Evolutionary conservation across 306 rosid genomes (phyloP).

Genomic region (Cyclanthera cordifolia): DNA sequence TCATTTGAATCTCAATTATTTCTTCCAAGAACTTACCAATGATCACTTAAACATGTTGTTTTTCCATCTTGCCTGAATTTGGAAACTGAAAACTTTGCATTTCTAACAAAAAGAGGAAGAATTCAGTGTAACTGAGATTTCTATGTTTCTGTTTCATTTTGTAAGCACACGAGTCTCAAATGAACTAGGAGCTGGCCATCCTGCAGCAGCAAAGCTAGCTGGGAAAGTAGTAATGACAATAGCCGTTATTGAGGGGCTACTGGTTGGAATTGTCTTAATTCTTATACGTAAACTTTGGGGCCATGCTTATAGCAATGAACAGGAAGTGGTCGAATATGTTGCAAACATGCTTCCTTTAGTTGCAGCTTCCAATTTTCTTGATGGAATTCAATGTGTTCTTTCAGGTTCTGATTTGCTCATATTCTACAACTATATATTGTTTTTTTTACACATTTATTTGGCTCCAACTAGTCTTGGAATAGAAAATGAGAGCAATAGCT

Average conservation of each 20-base stretch:
- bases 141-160: background rate
- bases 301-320: slow-evolving; percentile 43
- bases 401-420: slow-evolving; percentile 30
- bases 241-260: slow-evolving; percentile 39
- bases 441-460: background rate
- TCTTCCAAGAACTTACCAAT: background rate
- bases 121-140: background rate
- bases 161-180: slow-evolving; percentile 59
- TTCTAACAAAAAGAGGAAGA: background rate
- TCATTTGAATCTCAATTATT: background rate
- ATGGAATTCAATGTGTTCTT: slow-evolving; percentile 58
- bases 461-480: background rate
- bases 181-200: slow-evolving; percentile 64
- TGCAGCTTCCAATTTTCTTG: slow-evolving; percentile 47
- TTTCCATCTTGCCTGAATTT: background rate
- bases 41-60: background rate
- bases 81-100: background rate
- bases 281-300: slow-evolving; percentile 61
- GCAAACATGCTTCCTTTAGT: slow-evolving; percentile 56
- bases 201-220: slow-evolving; percentile 45
- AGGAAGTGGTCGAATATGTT: slow-evolving; percentile 45
- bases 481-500: too few species aligned
- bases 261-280: slow-evolving; percentile 33
- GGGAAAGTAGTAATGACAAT: slow-evolving; percentile 32
- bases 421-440: background rate